phyloP scores from a whole-genome alignment of 1,284 basidiomycete genomes.

The Trametes pubescens region DNA sequence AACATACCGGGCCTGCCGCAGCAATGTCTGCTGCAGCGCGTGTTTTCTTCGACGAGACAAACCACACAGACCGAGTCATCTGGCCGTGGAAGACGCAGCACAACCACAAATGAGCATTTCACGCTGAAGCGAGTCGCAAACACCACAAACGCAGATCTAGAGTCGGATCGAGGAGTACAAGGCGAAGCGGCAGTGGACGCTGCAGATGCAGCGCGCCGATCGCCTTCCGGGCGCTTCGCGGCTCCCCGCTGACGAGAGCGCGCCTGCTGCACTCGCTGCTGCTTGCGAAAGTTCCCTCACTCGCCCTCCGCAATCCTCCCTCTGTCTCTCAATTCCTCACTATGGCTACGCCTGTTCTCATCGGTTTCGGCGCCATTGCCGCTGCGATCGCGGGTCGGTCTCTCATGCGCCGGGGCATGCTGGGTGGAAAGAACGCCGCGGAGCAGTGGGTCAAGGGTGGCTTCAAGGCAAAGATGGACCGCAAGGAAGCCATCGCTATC shows the following conservation, averaged over 20 bases:
- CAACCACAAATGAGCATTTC: background rate
- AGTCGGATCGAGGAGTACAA: constrained; percentile 10
- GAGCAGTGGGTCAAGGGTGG: constrained; percentile 94
- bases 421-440: constrained; percentile 67
- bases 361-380: constrained; percentile 83
- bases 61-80: background rate
- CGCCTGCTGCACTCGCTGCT: background rate
- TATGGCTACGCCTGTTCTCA: constrained; percentile 79
- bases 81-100: background rate
- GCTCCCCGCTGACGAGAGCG: constrained; percentile 7
- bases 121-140: background rate
- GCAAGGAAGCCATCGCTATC: constrained; percentile 91
- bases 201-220: background rate
- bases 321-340: constrained; percentile 15
- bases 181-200: background rate
- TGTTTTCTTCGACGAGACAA: background rate
- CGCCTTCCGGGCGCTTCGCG: constrained; percentile 8
- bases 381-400: constrained; percentile 83
- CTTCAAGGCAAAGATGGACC: constrained; percentile 96
- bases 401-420: constrained; percentile 63
- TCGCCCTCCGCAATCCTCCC: background rate
- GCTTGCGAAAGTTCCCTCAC: constrained; percentile 18
- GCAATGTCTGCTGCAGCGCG: constrained; percentile 2
- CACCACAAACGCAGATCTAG: background rate
- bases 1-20: constrained; percentile 10